Conservation (phyloP, 768 basidiomycete genomes). For the Clitopilus hobsonii region DNA sequence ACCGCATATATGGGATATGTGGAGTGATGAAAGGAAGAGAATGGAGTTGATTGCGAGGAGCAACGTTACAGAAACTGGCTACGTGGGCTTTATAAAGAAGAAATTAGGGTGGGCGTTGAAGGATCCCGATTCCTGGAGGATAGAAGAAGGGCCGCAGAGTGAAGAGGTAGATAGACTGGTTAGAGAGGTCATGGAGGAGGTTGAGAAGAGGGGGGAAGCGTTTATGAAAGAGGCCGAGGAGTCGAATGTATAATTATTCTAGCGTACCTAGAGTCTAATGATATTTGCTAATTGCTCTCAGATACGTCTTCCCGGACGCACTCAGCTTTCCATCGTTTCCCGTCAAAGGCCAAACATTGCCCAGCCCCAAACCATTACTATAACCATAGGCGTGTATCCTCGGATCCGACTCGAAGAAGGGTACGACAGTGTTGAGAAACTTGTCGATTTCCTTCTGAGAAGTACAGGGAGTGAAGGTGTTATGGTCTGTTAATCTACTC, state of each 20-base stretch:
- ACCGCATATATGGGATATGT: constrained; percentile 47
- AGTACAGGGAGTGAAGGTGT: constrained; percentile 37
- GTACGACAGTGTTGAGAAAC: constrained; percentile 35
- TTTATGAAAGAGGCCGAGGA: background rate
- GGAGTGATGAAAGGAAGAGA: constrained; percentile 43
- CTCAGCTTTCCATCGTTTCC: constrained; percentile 22
- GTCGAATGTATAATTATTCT: background rate
- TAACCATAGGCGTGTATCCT: constrained; percentile 41
- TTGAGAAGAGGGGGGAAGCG: background rate
- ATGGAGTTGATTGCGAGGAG: constrained; percentile 48
- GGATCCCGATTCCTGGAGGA: constrained; percentile 30
- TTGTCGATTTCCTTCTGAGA: constrained; percentile 36
- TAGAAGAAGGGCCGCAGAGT: constrained; percentile 23
- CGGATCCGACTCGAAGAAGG: constrained; percentile 29
- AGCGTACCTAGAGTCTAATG: constrained; percentile 17
- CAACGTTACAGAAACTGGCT: constrained; percentile 59
- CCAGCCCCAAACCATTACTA: constrained; percentile 43
- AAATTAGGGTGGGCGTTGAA: constrained; percentile 46
- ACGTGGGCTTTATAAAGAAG: constrained; percentile 61
- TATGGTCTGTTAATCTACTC: constrained; percentile 21
- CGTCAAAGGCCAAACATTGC: constrained; percentile 41
- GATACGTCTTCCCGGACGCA: constrained; percentile 35
- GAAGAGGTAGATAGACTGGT: constrained; percentile 20
- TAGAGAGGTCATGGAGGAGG: constrained; percentile 19
- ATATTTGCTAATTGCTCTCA: constrained; percentile 34